Conservation (phyloP, 805 yeast species). For the Kodamaea kakaduensis region DNA sequence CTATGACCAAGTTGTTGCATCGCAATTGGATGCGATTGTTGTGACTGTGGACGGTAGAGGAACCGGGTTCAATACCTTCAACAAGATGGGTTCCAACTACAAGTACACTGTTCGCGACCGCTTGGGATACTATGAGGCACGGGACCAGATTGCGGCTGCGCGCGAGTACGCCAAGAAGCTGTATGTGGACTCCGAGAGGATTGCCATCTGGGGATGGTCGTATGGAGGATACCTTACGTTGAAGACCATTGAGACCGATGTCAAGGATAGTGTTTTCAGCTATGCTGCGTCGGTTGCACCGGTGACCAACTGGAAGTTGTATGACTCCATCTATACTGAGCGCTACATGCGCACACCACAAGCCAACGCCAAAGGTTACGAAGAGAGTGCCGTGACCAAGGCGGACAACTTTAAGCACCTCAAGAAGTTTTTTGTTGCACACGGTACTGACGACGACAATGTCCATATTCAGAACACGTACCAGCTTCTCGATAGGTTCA, state of each 20-base stretch:
- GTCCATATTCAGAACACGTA: constrained; percentile 73
- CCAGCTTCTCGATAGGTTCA: constrained; percentile 57
- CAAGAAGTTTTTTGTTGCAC: constrained; percentile 62
- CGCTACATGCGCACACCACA: constrained; percentile 62
- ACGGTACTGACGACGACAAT: constrained; percentile 83
- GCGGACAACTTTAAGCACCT: constrained; percentile 45
- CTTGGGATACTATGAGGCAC: constrained; percentile 77
- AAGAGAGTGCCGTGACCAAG: constrained; percentile 40
- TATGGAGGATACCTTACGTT: constrained; percentile 79
- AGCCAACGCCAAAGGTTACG: constrained; percentile 48
- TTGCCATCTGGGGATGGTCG: constrained; percentile 87
- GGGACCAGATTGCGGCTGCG: constrained; percentile 86
- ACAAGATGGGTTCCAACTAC: constrained; percentile 49
- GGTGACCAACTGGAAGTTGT: constrained; percentile 72
- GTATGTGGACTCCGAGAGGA: constrained; percentile 57
- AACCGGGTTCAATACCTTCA: constrained; percentile 78
- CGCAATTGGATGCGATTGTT: constrained; percentile 76
- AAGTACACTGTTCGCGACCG: constrained; percentile 77
- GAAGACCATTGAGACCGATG: constrained; percentile 68
- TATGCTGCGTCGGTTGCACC: constrained; percentile 85
- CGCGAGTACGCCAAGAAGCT: constrained; percentile 56
- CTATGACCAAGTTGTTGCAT: constrained; percentile 73
- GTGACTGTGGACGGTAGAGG: constrained; percentile 98
- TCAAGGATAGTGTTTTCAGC: constrained; percentile 52
- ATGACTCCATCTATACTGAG: constrained; percentile 78